Evolutionary conservation across 805 yeast genomes (phyloP), one percentile per base, ranked within the genome.

Genomic region (Tetrapisispora pingtungensis): DNA sequence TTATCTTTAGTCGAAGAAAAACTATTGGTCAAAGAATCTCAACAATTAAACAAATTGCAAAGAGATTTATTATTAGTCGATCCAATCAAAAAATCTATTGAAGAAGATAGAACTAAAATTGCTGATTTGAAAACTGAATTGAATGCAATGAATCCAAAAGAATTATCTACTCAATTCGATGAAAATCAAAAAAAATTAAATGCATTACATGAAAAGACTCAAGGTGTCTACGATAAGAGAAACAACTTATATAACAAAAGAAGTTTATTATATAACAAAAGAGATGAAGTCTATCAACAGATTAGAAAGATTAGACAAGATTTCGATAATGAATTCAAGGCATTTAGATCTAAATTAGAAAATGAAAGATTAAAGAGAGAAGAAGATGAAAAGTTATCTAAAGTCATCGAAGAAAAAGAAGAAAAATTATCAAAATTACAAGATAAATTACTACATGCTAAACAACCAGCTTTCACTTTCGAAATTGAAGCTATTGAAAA

Each of bases 1-100:
- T 72, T 93, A 62, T 77, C 85, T 56, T 78, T 93, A 59, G 97
- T 88, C 43, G 96, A 90, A 51, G 99, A 93, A 74, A 82, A 86
- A 71, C 75, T 80, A 60, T 67, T 73, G 52, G 78, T 93, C 53
- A 84, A 84, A 69, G 97, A 90, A 69, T 84, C 87, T 73, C 75
- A 87, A 42, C 66, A 80, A 38, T 76, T 93, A 64, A 80, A 90
- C 67, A 87, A 85, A 68, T 69, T 84, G 61, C 78, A 81, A 59
- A 83, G 82, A 65, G 89, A 82, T 64, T 84, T 86, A 61, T 77
- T 78, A 41, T 72, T 75, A 40, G 71, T 89, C 54, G 88, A 80
- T 59, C 76, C 77, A 56, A 76, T 77, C 56, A 96, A 87, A 71
- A 77, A 77, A 55, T 76, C 81, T 36, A 80, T 90, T 60, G 96